Conservation (phyloP, 1,284 basidiomycete genomes). For the Inonotus hispidus region DNA sequence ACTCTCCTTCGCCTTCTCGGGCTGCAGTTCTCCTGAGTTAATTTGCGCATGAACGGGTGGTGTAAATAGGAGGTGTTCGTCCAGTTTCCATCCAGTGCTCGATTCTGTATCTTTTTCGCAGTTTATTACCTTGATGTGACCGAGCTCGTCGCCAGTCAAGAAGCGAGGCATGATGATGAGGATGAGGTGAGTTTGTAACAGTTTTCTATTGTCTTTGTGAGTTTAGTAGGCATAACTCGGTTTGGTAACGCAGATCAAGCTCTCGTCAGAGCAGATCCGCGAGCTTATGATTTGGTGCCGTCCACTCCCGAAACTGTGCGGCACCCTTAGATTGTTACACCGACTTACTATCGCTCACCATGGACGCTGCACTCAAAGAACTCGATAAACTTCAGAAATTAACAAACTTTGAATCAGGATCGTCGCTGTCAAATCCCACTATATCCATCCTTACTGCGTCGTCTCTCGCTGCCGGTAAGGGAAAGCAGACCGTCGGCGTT, state of each 20-base stretch:
- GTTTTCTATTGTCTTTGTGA: neutral
- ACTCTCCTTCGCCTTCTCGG: conserved; percentile 29
- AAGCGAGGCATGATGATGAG: conserved; percentile 51
- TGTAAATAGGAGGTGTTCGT: conserved; percentile 32
- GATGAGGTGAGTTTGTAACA: neutral
- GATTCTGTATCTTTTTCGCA: conserved; percentile 30
- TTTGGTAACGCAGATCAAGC: neutral
- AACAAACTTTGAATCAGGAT: conserved; percentile 45
- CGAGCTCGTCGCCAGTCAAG: conserved; percentile 67
- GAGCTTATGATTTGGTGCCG: too few species aligned
- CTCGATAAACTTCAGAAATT: conserved; percentile 66
- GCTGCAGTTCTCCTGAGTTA: neutral
- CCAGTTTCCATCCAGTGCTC: conserved; percentile 25
- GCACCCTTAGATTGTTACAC: neutral
- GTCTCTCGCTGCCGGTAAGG: conserved; percentile 24
- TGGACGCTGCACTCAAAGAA: conserved; percentile 73
- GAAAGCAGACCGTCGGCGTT: conserved; percentile 49
- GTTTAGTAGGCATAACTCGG: neutral
- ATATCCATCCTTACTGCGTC: conserved; percentile 3
- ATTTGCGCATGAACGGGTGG: conserved; percentile 24
- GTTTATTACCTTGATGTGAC: conserved; percentile 54
- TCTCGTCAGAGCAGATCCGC: neutral
- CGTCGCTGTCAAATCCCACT: conserved; percentile 28
- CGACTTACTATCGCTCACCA: conserved; percentile 25
- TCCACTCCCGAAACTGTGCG: neutral